phyloP scores from a whole-genome alignment of 371 early-diverging fungal species.

The Mucor ambiguus region DNA sequence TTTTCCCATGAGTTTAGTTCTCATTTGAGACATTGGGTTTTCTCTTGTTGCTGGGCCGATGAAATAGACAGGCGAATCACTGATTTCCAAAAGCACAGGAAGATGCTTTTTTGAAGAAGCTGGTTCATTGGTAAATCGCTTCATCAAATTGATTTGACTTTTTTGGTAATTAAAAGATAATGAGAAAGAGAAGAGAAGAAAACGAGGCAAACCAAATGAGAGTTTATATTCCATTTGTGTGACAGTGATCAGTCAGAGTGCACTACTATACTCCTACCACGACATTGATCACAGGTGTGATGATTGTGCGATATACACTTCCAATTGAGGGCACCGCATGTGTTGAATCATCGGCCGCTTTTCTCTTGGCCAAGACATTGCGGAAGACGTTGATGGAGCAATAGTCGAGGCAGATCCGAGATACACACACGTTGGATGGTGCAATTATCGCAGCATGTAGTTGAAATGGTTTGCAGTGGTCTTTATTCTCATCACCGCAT shows the following conservation, averaged over 20 bases:
- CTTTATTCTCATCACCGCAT: neutral
- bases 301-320: neutral
- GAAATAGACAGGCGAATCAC: conserved; percentile 40
- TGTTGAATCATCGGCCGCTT: neutral
- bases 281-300: neutral
- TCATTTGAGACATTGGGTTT: conserved; percentile 48
- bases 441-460: no score
- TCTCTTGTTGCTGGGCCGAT: conserved; percentile 48
- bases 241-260: conserved; percentile 7
- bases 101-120: conserved; percentile 19
- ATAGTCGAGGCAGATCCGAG: no score
- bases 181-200: neutral
- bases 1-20: conserved; percentile 43
- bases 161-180: conserved; percentile 3
- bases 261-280: neutral
- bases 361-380: neutral
- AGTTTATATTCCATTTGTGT: conserved; percentile 7
- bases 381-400: no score
- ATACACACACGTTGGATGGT: no score
- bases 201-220: neutral
- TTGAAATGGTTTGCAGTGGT: neutral
- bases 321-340: no score
- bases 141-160: conserved; percentile 16
- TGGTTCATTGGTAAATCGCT: conserved; percentile 23
- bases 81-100: conserved; percentile 20